Evolutionary conservation across 768 basidiomycete genomes (phyloP).

Genomic region (Suillus clintonianus): DNA sequence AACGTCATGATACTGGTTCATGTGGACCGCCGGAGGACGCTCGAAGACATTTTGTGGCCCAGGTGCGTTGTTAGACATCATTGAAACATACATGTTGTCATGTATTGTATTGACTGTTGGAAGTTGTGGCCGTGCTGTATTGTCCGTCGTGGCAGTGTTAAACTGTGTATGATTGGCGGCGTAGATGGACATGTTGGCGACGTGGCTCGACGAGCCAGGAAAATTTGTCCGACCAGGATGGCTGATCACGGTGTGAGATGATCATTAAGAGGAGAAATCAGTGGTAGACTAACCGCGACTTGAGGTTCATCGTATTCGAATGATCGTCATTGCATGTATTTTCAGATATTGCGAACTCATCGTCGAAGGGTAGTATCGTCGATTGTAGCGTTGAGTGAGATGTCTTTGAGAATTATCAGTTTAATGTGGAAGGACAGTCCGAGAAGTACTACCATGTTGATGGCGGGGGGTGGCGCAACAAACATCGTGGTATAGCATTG

Average conservation of each 20-base stretch:
- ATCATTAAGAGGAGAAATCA: background rate
- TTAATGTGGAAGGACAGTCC: too few relatives aligned
- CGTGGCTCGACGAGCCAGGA: background rate
- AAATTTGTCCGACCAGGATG: background rate
- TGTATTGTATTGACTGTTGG: background rate
- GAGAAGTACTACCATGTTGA: background rate
- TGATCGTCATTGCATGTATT: background rate
- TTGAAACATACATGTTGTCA: background rate
- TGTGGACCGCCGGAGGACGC: background rate
- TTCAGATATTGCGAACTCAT: background rate
- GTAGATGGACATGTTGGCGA: too few relatives aligned
- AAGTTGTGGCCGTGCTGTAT: too few relatives aligned
- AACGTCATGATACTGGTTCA: too few relatives aligned
- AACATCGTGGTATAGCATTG: background rate
- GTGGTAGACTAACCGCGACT: background rate
- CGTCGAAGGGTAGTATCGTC: background rate
- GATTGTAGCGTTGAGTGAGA: background rate
- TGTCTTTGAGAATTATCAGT: background rate
- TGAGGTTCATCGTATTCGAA: too few relatives aligned
- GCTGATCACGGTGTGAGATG: background rate
- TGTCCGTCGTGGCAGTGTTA: background rate
- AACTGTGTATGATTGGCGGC: background rate
- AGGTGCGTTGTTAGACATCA: too few relatives aligned
- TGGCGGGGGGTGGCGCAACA: background rate
- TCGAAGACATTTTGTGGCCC: too few relatives aligned